Percentiles rank a stretch among this genome's conserved stretches.
phyloP scores from a whole-genome alignment of 768 basidiomycete genomes.

The Trametes punicea region DNA sequence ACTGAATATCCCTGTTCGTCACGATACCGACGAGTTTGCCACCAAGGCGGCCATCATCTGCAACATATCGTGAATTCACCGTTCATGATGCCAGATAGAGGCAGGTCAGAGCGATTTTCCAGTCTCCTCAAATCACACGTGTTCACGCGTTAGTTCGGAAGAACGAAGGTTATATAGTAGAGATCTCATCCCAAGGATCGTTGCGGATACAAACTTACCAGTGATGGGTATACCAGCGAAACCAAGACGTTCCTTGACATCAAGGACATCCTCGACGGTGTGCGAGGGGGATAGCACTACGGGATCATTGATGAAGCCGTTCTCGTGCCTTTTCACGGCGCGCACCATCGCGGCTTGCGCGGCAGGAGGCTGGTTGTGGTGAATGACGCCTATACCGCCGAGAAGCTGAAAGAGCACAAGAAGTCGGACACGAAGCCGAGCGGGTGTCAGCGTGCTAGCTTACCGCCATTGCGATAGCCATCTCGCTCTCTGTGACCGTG shows the following conservation, averaged over 20 bases:
- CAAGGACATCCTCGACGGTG: constrained; percentile 83
- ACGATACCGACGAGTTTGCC: constrained; percentile 96
- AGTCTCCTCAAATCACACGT: constrained; percentile 74
- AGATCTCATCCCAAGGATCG: constrained; percentile 10
- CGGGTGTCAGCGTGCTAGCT: constrained; percentile 30
- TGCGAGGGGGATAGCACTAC: constrained; percentile 79
- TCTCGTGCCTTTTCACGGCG: constrained; percentile 97
- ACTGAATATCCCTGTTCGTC: constrained; percentile 94
- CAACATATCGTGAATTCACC: background rate
- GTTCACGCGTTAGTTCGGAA: constrained; percentile 68
- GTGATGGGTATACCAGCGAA: constrained; percentile 98
- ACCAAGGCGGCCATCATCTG: constrained; percentile 84
- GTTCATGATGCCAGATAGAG: constrained; percentile 9
- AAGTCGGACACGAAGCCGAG: constrained; percentile 20
- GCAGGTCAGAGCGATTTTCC: constrained; percentile 35
- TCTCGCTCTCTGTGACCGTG: constrained; percentile 94
- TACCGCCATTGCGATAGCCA: constrained; percentile 92
- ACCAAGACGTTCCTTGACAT: constrained; percentile 87
- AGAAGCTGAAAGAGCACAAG: constrained; percentile 56
- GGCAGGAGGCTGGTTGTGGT: constrained; percentile 86
- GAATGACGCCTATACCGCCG: constrained; percentile 97
- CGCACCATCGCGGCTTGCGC: constrained; percentile 96
- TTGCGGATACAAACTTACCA: constrained; percentile 52
- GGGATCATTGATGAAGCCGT: constrained; percentile 96
- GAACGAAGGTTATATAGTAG: constrained; percentile 78